These are phyloP conservation scores for Populus pruinosa DNA, from an alignment of 345 rosid species.

Conservation along the genomic window DNA sequence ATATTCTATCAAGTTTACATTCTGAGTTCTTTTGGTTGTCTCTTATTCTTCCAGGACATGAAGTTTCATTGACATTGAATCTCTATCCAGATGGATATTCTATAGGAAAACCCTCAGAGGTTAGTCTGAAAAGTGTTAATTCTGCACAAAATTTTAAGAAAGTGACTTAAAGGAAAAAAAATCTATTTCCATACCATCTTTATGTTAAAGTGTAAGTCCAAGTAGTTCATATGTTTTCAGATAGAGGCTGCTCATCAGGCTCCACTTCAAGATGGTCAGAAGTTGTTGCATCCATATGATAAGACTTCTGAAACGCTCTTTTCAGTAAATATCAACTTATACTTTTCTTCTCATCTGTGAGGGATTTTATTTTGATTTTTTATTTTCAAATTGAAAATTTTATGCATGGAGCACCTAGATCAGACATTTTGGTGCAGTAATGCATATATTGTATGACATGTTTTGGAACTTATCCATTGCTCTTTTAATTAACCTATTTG, in stretches of 20 bases:
- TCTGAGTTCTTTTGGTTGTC: slow-evolving; percentile 2
- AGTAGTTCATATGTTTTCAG: slow-evolving; percentile 29
- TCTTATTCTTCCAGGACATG: slow-evolving; percentile 51
- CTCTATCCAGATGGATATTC: slow-evolving; percentile 78
- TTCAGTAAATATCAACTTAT: slow-evolving; percentile 46
- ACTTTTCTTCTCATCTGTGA: neutral
- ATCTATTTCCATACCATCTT: slow-evolving; percentile 1
- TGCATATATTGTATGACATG: neutral
- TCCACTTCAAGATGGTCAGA: slow-evolving; percentile 55
- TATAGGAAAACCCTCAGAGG: slow-evolving; percentile 75
- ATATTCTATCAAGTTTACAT: slow-evolving; percentile 7
- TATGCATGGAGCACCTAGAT: neutral
- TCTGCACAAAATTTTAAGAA: neutral
- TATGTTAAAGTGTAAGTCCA: slow-evolving; percentile 11
- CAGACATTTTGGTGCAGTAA: neutral
- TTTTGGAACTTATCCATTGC: neutral
- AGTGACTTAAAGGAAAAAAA: neutral
- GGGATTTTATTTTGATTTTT: neutral
- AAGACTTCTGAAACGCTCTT: slow-evolving; percentile 81
- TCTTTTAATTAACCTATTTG: neutral
- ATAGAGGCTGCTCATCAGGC: slow-evolving; percentile 42
- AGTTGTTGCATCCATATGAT: slow-evolving; percentile 74
- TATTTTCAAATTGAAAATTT: slow-evolving; percentile 4
- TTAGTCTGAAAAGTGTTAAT: slow-evolving; percentile 30
- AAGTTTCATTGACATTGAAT: slow-evolving; percentile 68